Conservation (phyloP, 108 stramenopile species). For the Nitzschia palea region DNA sequence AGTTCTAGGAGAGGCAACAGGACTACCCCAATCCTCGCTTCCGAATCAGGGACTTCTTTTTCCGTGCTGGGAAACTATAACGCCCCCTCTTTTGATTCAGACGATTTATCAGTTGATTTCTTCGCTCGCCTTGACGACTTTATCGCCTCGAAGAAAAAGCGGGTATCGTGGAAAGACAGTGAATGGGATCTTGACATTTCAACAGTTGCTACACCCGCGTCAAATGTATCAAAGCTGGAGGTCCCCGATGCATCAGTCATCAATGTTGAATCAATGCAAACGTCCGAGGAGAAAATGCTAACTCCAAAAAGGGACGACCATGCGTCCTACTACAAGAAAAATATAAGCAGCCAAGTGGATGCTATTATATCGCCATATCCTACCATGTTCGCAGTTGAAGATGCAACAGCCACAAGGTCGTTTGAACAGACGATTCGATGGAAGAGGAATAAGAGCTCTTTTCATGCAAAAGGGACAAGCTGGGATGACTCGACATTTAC, state of each 20-base stretch:
- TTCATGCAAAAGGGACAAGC: not conserved
- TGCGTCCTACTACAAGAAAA: not conserved
- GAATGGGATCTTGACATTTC: slow-evolving; percentile 4
- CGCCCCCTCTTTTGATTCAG: too few species aligned
- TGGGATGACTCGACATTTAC: not conserved
- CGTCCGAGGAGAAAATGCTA: not conserved
- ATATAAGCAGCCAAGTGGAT: not conserved
- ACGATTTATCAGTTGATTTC: not conserved
- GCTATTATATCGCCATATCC: too few species aligned
- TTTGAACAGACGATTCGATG: slow-evolving; percentile 10
- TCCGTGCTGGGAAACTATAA: too few species aligned
- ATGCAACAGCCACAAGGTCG: too few species aligned
- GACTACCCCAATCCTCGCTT: too few species aligned
- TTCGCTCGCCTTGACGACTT: not conserved
- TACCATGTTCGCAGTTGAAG: too few species aligned
- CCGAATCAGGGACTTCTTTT: too few species aligned
- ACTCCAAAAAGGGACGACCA: not conserved
- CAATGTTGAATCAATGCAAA: not conserved
- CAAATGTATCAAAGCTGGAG: not conserved
- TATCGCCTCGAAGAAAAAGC: slow-evolving; percentile 3
- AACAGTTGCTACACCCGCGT: not conserved
- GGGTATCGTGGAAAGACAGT: slow-evolving; percentile 5
- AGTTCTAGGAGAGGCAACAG: not conserved
- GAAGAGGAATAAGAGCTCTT: not conserved
- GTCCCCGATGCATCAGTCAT: not conserved